These are phyloP conservation scores for Termitomyces eurrhizus DNA, from an alignment of 768 basidiomycete species.

Conservation along the genomic window DNA sequence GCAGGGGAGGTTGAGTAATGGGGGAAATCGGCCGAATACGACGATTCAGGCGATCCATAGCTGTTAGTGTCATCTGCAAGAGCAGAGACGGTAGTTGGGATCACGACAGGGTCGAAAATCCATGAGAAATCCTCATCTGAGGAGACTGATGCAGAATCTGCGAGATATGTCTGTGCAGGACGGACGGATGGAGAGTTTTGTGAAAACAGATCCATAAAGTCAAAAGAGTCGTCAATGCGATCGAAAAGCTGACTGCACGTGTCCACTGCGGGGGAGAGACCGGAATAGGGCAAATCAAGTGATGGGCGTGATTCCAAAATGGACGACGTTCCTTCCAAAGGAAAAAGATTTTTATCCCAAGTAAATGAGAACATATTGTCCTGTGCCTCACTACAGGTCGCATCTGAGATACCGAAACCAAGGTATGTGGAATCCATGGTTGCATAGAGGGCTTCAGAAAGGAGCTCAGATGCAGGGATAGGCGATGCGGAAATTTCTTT, in stretches of 20 bases:
- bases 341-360: conserved; percentile 6
- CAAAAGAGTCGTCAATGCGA: neutral
- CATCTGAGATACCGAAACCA: neutral
- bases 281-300: neutral
- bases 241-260: conserved; percentile 5
- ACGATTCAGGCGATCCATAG: too few species aligned
- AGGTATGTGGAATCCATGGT: neutral
- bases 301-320: neutral
- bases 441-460: neutral
- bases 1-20: too few species aligned
- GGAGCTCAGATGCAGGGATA: neutral
- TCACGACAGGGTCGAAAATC: too few species aligned
- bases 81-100: too few species aligned
- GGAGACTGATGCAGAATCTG: too few species aligned
- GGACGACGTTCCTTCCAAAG: neutral
- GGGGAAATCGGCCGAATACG: too few species aligned
- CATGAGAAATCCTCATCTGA: too few species aligned
- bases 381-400: too few species aligned
- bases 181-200: neutral
- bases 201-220: neutral
- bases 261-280: neutral
- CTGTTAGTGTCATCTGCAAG: too few species aligned
- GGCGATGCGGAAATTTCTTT: neutral
- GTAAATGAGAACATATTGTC: neutral
- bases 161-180: neutral